These are phyloP conservation scores for Yamadazyma akitaensis DNA, from an alignment of 805 yeast genomes.

Conservation along the genomic window DNA sequence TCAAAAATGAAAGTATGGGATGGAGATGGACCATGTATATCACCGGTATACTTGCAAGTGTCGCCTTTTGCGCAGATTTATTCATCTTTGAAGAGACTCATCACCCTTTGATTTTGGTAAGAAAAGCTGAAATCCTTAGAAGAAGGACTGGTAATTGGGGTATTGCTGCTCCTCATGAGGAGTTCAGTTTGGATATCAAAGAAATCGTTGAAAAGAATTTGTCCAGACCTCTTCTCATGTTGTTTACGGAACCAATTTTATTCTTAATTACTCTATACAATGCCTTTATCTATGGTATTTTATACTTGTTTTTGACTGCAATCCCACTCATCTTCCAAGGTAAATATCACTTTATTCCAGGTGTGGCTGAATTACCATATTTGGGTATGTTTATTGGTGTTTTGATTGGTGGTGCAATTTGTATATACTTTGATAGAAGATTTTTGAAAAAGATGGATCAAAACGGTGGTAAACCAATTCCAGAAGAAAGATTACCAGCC, in stretches of 20 bases:
- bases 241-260: slow-evolving; percentile 41
- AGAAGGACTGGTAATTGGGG: slow-evolving; percentile 42
- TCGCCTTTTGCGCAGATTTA: slow-evolving; percentile 30
- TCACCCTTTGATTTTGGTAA: slow-evolving; percentile 34
- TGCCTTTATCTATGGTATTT: slow-evolving; percentile 47
- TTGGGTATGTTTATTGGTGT: slow-evolving; percentile 71
- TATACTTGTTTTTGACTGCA: slow-evolving; percentile 45
- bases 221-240: slow-evolving; percentile 38
- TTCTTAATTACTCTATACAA: slow-evolving; percentile 44
- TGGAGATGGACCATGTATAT: slow-evolving; percentile 63
- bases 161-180: slow-evolving; percentile 38
- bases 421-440: slow-evolving; percentile 53
- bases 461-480: slow-evolving; percentile 59
- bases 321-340: slow-evolving; percentile 44
- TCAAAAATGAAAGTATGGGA: slow-evolving; percentile 35
- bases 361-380: slow-evolving; percentile 77
- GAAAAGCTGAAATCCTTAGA: slow-evolving; percentile 34
- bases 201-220: slow-evolving; percentile 36
- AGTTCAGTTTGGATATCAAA: slow-evolving; percentile 24
- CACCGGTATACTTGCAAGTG: slow-evolving; percentile 37
- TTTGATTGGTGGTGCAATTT: slow-evolving; percentile 51
- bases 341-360: slow-evolving; percentile 58
- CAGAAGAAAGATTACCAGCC: slow-evolving; percentile 79
- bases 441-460: slow-evolving; percentile 46
- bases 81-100: slow-evolving; percentile 37